A percentile compares a stretch with the other conserved stretches of the same genome.
Conservation (phyloP, 1,139 yeast genomes). For the Cylindricascospora bacillispora region DNA sequence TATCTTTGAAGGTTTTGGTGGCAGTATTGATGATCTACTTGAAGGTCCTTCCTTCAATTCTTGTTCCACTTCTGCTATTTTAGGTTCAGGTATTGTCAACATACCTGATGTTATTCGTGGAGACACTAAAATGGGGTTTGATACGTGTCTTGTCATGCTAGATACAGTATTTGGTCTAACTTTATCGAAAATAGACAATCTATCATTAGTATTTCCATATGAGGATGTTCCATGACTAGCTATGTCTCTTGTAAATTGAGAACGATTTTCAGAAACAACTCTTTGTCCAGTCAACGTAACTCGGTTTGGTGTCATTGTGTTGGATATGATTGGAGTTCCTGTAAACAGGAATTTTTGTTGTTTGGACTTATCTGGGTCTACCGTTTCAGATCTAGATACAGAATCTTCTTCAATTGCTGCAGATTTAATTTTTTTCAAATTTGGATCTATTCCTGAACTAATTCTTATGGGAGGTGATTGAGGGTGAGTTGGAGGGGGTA, state of each 20-base stretch:
- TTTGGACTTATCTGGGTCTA: constrained; percentile 27
- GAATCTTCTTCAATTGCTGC: constrained; percentile 17
- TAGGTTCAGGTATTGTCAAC: constrained; percentile 36
- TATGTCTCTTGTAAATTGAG: constrained; percentile 1
- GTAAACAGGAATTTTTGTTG: constrained; percentile 21
- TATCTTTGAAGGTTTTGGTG: constrained; percentile 22
- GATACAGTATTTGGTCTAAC: constrained; percentile 3
- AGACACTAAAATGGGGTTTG: constrained; percentile 7
- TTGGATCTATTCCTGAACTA: constrained; percentile 24
- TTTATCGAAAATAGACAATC: constrained; percentile 3
- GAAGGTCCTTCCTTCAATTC: constrained; percentile 25
- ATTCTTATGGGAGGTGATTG: constrained; percentile 28
- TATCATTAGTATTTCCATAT: background rate
- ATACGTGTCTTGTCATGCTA: constrained; percentile 2
- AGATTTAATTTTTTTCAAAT: constrained; percentile 15
- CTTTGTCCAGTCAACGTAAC: constrained; percentile 23
- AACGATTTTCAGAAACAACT: constrained; percentile 17
- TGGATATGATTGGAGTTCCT: constrained; percentile 19
- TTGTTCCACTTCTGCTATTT: constrained; percentile 28
- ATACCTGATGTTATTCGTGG: constrained; percentile 56
- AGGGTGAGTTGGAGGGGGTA: constrained; percentile 27
- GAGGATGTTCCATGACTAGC: too few relatives aligned
- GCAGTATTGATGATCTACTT: constrained; percentile 24
- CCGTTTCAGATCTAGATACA: constrained; percentile 26
- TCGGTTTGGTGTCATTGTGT: constrained; percentile 24